Base-by-base conservation (phyloP, 148 eudicot species). In the Beta vulgaris region DNA sequence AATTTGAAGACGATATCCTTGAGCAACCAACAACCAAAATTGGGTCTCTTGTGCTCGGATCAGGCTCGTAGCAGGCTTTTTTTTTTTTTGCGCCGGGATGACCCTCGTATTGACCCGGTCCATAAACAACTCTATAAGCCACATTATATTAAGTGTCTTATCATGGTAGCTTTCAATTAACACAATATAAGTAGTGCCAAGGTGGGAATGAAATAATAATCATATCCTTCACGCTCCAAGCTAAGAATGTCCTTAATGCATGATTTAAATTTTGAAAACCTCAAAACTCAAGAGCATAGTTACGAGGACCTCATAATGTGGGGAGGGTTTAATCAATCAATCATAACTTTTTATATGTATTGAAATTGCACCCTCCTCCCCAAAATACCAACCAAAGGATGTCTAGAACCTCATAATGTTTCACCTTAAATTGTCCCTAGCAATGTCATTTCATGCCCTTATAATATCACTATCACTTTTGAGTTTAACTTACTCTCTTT, bases 371-470 rank as follows among this genome's bases (percentile, higher is more conserved):
- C 4, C 28, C 58, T 59, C 15, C 31, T 34, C 26, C 23, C 34
- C 6, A 23, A 68, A 49, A 18, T 53, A 34, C 44, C 62, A 53
- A 71, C 71, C 62, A 32, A 71, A 73, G 65, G 77, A 66, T 67
- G 73, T 57, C 58, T 70, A 32, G 25, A 31, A 59, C 58, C 53
- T 57, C 53, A 55, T 25, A 68, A 53, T 23, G 34, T 44, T 28
- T 71, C 25, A 57, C 62, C 67, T 59, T 62, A 75, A 65, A 70
- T 42, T 76, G 79, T 70, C 73, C 75, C 79, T 72, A 81, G 76
- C 62, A 76, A 72, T 76, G 83, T 81, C 77, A 81, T 72, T 76
- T 81, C 80, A 81, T 40, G 73, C 51, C 75, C 74, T 69, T 67
- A 80, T 53, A 60, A 55, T 31, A 54, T 63, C 36, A 71, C n/a